Base-by-base conservation (phyloP, 352 stramenopile species). In the Phytopythium ostracodes region DNA sequence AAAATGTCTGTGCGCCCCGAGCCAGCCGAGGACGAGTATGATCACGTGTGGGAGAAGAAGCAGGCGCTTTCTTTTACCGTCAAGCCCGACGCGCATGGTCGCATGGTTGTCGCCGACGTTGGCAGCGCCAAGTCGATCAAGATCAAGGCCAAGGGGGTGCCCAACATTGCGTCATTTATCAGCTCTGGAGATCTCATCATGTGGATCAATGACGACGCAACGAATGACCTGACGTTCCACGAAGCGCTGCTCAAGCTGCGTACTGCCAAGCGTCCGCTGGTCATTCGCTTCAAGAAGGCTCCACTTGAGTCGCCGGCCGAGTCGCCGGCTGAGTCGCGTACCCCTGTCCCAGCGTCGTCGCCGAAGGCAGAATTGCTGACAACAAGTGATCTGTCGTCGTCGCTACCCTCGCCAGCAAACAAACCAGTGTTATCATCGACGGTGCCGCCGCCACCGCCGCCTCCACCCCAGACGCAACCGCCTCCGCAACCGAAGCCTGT, bases 41-140 rank as follows among this genome's bases (percentile, higher is more conserved):
- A 96, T 29, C 87, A 96, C 52, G 71, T 91, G 17, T 96, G 87
- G 87, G 87, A 96, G 60, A 96, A 96, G 78, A 96, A 96, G 63
- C 87, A 96, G 42, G 76, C 87, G 18, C 70, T 96, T 50, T 81
- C 69, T 20, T 96, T 96, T 43, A 96, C 87, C 1, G 82, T 96
- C 38, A 84, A 84, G 42, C 79, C 84, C 6, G 83, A 84, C 47
- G 64, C 70, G 35, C 73, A 73, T 25, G 83, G 84, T 2, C 68
- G 81, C 38, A 96, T 93, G 75, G 67, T 92, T 27, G 82, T 96
- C 10, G 84, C 87, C 2, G 87, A 96, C 38, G 67, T 96, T 15
- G 87, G 87, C 42, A 88, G 76, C 43, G 87, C 87, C 46, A 96
- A 96, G 67, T 94, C 87, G 25, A 87, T 93, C 22, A 96, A 96